Percentiles rank a stretch among this genome's conserved stretches.
Conservation (phyloP, 305 asterid species). For the Fraxinus baroniana region DNA sequence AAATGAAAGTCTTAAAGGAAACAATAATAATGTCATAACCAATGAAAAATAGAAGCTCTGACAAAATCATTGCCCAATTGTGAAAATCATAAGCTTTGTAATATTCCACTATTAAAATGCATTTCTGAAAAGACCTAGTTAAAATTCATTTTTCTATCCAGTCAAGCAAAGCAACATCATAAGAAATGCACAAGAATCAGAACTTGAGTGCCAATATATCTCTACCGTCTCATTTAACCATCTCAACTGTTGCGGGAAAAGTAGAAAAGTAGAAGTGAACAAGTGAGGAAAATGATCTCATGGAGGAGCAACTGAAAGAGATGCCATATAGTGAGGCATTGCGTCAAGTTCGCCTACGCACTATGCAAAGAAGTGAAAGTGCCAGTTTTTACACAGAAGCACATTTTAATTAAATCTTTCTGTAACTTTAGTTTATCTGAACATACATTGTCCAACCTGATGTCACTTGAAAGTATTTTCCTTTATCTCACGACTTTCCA, state of each 20-base stretch:
- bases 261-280: not conserved
- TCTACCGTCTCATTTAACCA: not conserved
- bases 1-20: not conserved
- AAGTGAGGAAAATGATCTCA: not conserved
- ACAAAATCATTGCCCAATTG: not conserved
- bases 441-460: not conserved
- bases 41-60: not conserved
- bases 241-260: not conserved
- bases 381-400: not conserved
- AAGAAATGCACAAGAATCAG: not conserved
- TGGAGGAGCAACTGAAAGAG: not conserved
- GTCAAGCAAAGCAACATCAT: not conserved
- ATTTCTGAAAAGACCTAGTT: not conserved
- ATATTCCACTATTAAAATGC: not conserved
- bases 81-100: not conserved
- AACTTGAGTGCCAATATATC: not conserved
- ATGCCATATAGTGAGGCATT: not conserved
- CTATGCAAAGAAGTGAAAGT: not conserved
- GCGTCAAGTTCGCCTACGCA: not conserved
- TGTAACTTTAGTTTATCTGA: not conserved
- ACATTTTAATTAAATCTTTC: not conserved
- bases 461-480: not conserved
- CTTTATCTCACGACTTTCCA: constrained; percentile 6
- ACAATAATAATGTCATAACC: not conserved
- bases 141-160: not conserved